Percentiles rank a stretch among this genome's conserved stretches.
These are phyloP conservation scores for Obelidium mucronatum DNA, from an alignment of 192 early-diverging fungal species.

Conservation along the genomic window DNA sequence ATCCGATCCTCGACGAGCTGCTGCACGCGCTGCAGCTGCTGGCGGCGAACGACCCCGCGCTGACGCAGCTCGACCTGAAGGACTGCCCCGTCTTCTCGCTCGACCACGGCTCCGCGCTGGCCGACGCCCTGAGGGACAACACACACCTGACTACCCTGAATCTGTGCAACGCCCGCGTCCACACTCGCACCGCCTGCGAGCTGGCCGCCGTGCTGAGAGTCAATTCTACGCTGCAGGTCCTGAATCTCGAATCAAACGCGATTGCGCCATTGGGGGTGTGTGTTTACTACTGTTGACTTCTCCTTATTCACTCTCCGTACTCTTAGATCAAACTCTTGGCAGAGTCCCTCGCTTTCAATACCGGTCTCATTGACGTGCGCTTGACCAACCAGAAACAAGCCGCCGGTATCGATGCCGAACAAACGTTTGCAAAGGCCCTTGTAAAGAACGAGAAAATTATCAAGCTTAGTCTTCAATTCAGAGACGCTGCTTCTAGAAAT, in stretches of 20 bases:
- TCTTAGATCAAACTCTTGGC: constrained; percentile 55
- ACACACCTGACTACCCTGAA: constrained; percentile 49
- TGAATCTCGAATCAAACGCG: constrained; percentile 53
- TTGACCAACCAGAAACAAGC: constrained; percentile 50
- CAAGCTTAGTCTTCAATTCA: constrained; percentile 49
- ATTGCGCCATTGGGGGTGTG: constrained; percentile 54
- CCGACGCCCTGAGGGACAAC: constrained; percentile 46
- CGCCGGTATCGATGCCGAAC: constrained; percentile 61
- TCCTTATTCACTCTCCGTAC: no score
- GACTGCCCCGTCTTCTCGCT: constrained; percentile 51
- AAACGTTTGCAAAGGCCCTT: constrained; percentile 50
- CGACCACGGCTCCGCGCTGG: constrained; percentile 47
- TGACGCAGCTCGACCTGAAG: constrained; percentile 54
- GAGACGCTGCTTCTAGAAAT: constrained; percentile 54
- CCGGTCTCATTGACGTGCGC: constrained; percentile 46
- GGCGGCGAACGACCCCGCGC: constrained; percentile 43
- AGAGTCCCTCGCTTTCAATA: constrained; percentile 47
- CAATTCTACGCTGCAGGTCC: constrained; percentile 45
- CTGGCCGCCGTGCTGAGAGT: constrained; percentile 46
- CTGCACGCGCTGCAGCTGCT: constrained; percentile 50
- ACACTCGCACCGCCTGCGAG: constrained; percentile 43
- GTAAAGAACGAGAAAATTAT: constrained; percentile 53
- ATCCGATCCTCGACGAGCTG: constrained; percentile 61
- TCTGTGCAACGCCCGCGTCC: constrained; percentile 38
- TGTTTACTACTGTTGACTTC: no score